Percentiles rank a stretch among this genome's conserved stretches.
Conservation (phyloP, 129 eudicot genomes). For the Arctium lappa region DNA sequence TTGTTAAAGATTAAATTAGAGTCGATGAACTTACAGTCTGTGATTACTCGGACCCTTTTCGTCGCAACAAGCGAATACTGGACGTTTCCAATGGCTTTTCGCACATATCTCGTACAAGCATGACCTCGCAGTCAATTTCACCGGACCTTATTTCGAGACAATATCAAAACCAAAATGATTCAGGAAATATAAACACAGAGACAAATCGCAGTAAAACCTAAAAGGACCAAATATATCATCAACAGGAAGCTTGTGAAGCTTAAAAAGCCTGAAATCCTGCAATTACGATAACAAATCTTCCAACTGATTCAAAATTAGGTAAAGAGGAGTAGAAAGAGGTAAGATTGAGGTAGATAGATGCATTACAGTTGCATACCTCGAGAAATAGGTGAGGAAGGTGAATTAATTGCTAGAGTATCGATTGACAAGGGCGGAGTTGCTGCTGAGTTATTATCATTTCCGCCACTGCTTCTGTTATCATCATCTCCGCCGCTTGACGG, state of each 20-base stretch:
- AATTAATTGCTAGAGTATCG: slow-evolving; percentile 8
- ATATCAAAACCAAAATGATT: neutral
- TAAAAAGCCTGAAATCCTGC: neutral
- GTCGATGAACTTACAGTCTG: slow-evolving; percentile 35
- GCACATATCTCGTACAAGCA: slow-evolving; percentile 46
- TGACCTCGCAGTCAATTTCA: slow-evolving; percentile 37
- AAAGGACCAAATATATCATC: neutral
- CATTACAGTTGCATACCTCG: slow-evolving; percentile 25
- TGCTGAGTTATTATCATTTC: neutral
- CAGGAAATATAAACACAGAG: neutral
- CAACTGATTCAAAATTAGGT: neutral
- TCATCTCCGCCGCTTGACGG: slow-evolving; percentile 4
- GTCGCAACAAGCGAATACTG: slow-evolving; percentile 38
- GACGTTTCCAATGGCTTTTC: slow-evolving; percentile 38
- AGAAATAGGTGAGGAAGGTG: slow-evolving; percentile 17
- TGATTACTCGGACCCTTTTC: slow-evolving; percentile 46
- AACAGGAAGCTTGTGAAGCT: slow-evolving; percentile 1
- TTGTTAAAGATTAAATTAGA: neutral
- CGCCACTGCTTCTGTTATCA: slow-evolving; percentile 2
- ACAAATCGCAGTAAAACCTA: neutral
- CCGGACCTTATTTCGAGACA: slow-evolving; percentile 17
- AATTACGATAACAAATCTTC: neutral
- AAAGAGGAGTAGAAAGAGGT: neutral
- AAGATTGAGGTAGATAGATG: slow-evolving; percentile 1
- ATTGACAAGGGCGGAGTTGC: slow-evolving; percentile 9